Conservation (phyloP, 306 rosid genomes). For the Lablab purpureus region DNA sequence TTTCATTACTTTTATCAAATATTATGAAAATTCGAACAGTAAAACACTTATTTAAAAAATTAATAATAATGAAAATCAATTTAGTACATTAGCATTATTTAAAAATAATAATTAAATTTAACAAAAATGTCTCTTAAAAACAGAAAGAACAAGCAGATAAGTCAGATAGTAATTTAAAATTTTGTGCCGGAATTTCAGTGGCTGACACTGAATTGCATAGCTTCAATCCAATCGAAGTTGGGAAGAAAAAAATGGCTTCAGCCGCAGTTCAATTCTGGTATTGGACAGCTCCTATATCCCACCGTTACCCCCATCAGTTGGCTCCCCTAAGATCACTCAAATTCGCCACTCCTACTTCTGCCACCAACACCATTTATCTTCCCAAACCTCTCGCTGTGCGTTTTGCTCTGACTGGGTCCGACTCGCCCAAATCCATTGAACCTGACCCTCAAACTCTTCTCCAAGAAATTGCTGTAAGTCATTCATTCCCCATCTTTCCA, state of each 20-base stretch:
- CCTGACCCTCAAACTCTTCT: slow-evolving; percentile 67
- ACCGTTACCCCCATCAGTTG: slow-evolving; percentile 40
- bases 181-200: slow-evolving; percentile 43
- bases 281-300: slow-evolving; percentile 47
- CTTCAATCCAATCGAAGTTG: not conserved
- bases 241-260: slow-evolving; percentile 64
- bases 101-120: too few species aligned
- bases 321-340: slow-evolving; percentile 52
- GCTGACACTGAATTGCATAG: slow-evolving; percentile 32
- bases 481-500: slow-evolving; percentile 28
- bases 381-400: slow-evolving; percentile 52
- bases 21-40: too few species aligned
- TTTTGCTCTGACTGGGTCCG: slow-evolving; percentile 77
- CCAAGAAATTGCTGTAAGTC: slow-evolving; percentile 69
- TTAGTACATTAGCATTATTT: too few species aligned
- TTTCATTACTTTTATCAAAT: too few species aligned
- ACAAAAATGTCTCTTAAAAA: too few species aligned
- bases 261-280: slow-evolving; percentile 59
- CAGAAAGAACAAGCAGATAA: not conserved
- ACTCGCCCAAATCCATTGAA: slow-evolving; percentile 66
- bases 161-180: slow-evolving; percentile 4
- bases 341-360: slow-evolving; percentile 37
- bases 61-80: too few species aligned
- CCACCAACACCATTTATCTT: slow-evolving; percentile 33
- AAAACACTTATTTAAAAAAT: too few species aligned